Percentiles rank a stretch among this genome's conserved stretches.
phyloP scores from a whole-genome alignment of 1,284 basidiomycete genomes.

The Ustilago vetiveriae region DNA sequence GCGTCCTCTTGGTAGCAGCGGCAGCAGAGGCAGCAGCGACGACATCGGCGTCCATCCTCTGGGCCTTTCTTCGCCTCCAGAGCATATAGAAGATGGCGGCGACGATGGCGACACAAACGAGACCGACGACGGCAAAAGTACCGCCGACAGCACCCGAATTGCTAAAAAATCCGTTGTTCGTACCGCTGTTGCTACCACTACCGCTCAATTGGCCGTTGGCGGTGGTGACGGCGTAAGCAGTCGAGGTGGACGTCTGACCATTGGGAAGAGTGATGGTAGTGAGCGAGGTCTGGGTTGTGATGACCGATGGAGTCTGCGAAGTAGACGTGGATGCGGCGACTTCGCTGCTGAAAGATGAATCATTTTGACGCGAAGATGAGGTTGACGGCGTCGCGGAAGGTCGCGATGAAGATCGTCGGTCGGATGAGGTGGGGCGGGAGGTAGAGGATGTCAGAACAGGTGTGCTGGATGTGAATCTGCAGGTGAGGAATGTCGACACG shows the following conservation, averaged over 20 bases:
- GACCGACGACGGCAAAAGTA: conserved; percentile 64
- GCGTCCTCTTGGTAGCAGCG: conserved; percentile 62
- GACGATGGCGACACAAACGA: conserved; percentile 55
- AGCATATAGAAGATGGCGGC: conserved; percentile 59
- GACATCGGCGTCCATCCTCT: conserved; percentile 66
- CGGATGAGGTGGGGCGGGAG: conserved; percentile 9
- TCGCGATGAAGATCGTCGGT: background rate
- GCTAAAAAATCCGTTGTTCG: conserved; percentile 52
- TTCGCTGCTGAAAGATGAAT: conserved; percentile 7
- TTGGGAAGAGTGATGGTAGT: conserved; percentile 44
- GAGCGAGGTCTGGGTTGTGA: conserved; percentile 42
- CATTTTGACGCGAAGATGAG: conserved; percentile 4
- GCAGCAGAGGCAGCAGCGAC: conserved; percentile 65
- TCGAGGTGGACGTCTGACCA: conserved; percentile 45
- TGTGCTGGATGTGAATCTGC: conserved; percentile 29
- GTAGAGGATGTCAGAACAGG: conserved; percentile 37
- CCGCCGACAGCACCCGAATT: conserved; percentile 65
- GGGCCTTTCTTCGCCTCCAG: conserved; percentile 56
- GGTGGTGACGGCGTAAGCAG: conserved; percentile 43
- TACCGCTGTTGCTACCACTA: conserved; percentile 24
- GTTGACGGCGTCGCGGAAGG: background rate
- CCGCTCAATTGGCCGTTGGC: conserved; percentile 41
- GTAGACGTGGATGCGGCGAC: conserved; percentile 30
- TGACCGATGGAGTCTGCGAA: conserved; percentile 20
- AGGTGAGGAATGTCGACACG: conserved; percentile 2